Evolutionary conservation across 1,139 yeast genomes (phyloP), one percentile per base, ranked within the genome.

Genomic region (Saccharomyces hybrid): DNA sequence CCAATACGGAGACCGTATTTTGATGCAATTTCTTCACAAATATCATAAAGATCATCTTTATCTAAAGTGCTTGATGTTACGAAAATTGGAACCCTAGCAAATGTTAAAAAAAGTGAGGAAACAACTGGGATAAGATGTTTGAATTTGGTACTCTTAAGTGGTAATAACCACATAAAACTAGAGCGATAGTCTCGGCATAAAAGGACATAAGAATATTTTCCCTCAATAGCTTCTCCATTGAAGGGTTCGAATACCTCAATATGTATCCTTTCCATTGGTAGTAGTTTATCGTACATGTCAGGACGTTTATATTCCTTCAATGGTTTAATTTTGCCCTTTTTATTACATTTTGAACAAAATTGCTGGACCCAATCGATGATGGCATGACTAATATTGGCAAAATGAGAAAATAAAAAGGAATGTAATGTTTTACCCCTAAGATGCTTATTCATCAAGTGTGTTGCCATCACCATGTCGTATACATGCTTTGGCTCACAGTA

Each of bases 251-350:
- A 56, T 1, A 66, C 54, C 53, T 69, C 71, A 13, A 70, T 47
- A 48, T 68, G 70, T 7, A 68, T 55, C 50, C 70, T 57, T 46
- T 69, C 73, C 25, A 67, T 55, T 1, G 70, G 69, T 50, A 66
- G 32, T 27, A 64, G 29, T 14, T 58, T 53, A 19, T 59, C 58
- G 51, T 60, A 59, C 7, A 62, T 55, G 54, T 65, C 60, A 9
- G 57, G 51, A 51, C 58, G 61, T 29, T 58, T 59, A 32, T 42
- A 52, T 48, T 60, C 63, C 44, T 57, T 57, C 13, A 59, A 41
- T 11, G 60, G 58, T 9, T 49, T 53, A 5, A 60, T 32, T 8
- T 51, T 51, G 23, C 52, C 54, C 5, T 58, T 58, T 19, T 63
- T 57, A 53, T 65, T 68, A 51, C 71, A 69, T 8, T 55, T 53